Base-by-base conservation (phyloP, 768 basidiomycete genomes). In the Guyanaporus albipodus region DNA sequence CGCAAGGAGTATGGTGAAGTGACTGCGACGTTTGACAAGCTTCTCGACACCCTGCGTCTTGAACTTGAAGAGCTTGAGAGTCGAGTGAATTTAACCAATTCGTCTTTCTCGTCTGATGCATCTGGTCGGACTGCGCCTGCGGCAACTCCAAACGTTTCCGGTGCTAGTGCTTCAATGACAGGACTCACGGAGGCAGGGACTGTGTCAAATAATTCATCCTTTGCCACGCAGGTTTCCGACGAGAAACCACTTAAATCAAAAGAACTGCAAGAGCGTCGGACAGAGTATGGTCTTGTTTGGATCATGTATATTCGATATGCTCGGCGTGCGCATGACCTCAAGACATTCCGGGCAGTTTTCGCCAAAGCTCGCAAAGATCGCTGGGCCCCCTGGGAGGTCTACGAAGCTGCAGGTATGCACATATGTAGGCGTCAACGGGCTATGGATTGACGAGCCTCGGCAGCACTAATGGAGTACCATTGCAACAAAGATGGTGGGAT, bases 401-500 rank as follows among this genome's bases (percentile, higher is more conserved):
- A 85, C 57, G 94, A 98, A 64, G 87, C 93, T 34, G 84, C 90
- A 44, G 93, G 93, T 94, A 38, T 34, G 43, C 55, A 37, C 55
- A 37, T 18, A 38, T 5, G 34, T 44, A 21, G 41, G 29, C 7
- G 24, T 32, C 43, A 35, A 35, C 17, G 18, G 23, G 23, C 36
- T 18, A 22, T 38, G 26, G 28, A 33, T 43, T 65, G 26, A 48
- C 38, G 15, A 46, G 32, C 17, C 39, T 42, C 49, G 41, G 15
- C 61, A 93, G 96, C 96, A 0, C 63, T 94, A 56, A 89, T 95
- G 81, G 96, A 98, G 65, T 96, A 96, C 60, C 92, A 96, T 63
- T 79, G 79, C 61, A 89, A 84, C 59, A 87, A 87, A 46, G 85
- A 88, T 37, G 80, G 79, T 50, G 79, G 74, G 48, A 69, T 78